Evolutionary conservation across 1,284 basidiomycete species (phyloP).

Genomic region (Coriolopsis trogii): DNA sequence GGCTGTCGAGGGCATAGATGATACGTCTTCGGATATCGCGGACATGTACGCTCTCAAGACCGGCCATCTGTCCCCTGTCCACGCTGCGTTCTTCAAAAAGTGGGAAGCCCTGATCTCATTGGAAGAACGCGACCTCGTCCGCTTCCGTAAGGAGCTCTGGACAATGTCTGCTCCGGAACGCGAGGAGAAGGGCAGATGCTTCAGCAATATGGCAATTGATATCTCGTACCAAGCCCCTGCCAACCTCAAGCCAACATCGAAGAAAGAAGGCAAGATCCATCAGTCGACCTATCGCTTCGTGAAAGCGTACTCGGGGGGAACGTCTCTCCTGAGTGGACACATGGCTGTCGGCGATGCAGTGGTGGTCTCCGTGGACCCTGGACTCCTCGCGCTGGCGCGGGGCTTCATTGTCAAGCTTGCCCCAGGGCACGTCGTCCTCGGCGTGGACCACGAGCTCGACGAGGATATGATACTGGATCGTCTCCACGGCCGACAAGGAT

Average conservation of each 20-base stretch:
- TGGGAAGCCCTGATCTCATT: constrained; percentile 90
- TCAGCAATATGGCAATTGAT: constrained; percentile 78
- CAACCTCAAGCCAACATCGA: constrained; percentile 19
- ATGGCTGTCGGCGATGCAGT: constrained; percentile 83
- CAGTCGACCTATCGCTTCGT: constrained; percentile 68
- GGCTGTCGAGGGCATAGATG: constrained; percentile 71
- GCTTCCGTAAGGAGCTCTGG: constrained; percentile 93
- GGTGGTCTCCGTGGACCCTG: constrained; percentile 83
- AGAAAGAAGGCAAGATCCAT: constrained; percentile 48
- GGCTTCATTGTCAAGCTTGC: constrained; percentile 84
- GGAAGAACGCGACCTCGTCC: constrained; percentile 86
- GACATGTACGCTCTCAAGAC: constrained; percentile 82
- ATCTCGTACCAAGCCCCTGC: constrained; percentile 28
- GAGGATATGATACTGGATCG: constrained; percentile 52
- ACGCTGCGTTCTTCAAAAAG: constrained; percentile 82
- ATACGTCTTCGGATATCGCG: constrained; percentile 68
- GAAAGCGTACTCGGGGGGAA: constrained; percentile 29
- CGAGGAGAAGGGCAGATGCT: constrained; percentile 81
- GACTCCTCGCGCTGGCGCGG: constrained; percentile 80
- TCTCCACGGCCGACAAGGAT: constrained; percentile 28
- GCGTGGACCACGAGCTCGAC: constrained; percentile 82
- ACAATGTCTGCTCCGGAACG: constrained; percentile 83
- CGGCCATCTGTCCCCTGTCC: constrained; percentile 70
- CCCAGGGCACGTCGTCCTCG: constrained; percentile 68
- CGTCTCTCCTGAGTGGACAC: constrained; percentile 76